A percentile compares a stretch with the other conserved stretches of the same genome.
Conservation (phyloP, 192 early-diverging fungal genomes). For the Cladochytrium replicatum region DNA sequence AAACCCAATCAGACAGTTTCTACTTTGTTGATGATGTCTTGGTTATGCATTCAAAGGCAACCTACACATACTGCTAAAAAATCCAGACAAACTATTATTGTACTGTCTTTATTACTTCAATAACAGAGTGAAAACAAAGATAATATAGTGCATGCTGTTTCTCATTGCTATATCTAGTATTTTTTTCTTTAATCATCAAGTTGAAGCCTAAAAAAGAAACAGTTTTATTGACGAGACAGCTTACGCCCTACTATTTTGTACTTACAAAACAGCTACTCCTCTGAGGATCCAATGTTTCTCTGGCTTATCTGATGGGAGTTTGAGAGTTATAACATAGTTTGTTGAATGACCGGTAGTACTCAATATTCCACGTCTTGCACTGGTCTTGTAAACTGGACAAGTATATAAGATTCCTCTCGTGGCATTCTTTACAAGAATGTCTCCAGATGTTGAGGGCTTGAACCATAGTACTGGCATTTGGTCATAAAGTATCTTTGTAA, state of each 20-base stretch:
- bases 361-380: slow-evolving; percentile 47
- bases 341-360: slow-evolving; percentile 57
- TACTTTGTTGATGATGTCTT: slow-evolving; percentile 47
- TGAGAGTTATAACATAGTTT: slow-evolving; percentile 50
- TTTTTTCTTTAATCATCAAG: slow-evolving; percentile 24
- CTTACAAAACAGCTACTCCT: slow-evolving; percentile 45
- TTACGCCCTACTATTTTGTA: too few relatives aligned
- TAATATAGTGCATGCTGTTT: too few relatives aligned
- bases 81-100: too few relatives aligned
- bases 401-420: slow-evolving; percentile 21
- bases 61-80: slow-evolving; percentile 24
- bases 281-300: slow-evolving; percentile 51
- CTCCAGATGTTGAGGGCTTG: slow-evolving; percentile 36
- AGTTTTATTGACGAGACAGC: too few relatives aligned
- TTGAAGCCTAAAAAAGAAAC: slow-evolving; percentile 11
- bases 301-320: slow-evolving; percentile 38
- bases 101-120: too few relatives aligned
- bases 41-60: slow-evolving; percentile 48
- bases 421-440: slow-evolving; percentile 14
- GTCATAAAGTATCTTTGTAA: slow-evolving; percentile 49
- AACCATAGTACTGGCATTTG: slow-evolving; percentile 54
- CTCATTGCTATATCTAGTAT: too few relatives aligned
- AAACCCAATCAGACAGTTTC: slow-evolving; percentile 41
- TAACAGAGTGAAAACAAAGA: too few relatives aligned
- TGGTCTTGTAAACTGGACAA: slow-evolving; percentile 58